Base-by-base conservation (phyloP, 2,329 filamentous ascomycete genomes). In the Orbilia blumenaviensis region DNA sequence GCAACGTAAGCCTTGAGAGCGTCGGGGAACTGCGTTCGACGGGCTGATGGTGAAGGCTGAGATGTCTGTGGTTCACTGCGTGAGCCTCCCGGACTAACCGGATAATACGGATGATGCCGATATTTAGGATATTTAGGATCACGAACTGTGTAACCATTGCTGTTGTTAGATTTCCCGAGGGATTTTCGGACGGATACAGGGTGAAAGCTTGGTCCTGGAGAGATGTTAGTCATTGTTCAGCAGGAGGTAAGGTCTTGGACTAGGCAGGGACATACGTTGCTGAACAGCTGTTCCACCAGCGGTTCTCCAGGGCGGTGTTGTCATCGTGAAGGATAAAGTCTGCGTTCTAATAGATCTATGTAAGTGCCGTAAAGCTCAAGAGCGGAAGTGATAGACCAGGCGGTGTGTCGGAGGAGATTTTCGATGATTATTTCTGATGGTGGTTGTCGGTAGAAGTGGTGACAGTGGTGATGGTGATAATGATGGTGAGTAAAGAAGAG, bases 1-100 rank as follows among this genome's bases (percentile, higher is more conserved):
- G 80, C 80, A 48, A 81, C 80, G 68, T 81, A 81, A 50, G 79
- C 74, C 66, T 81, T 81, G 42, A 81, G 64, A n/a, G 79, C 77
- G 63, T 80, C 79, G 23, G 80, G 80, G 32, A 81, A 81, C 60
- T 77, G 73, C 3, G 73, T 77, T 64, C 67, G 56, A 25, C 61
- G 42, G 21, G 66, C 50, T 18, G 73, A 48, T 18, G 23, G 23
- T 9, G 61, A 23, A 14, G 48, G 21, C 42, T 77, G 72, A 16
- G 64, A 36, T 18, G 58, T 25, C 64, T 69, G 72, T 54, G 14
- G 12, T 23, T 34, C 25, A 27, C 21, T 18, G 16, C 34, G 58
- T 69, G 50, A 69, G 72, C 52, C 14, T 66, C 25, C 18, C 23
- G 52, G 36, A 16, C 27, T 56, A 23, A 42, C 32, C 52, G 52